Conservation (phyloP, 345 rosid genomes). For the Eucalyptus marginata region DNA sequence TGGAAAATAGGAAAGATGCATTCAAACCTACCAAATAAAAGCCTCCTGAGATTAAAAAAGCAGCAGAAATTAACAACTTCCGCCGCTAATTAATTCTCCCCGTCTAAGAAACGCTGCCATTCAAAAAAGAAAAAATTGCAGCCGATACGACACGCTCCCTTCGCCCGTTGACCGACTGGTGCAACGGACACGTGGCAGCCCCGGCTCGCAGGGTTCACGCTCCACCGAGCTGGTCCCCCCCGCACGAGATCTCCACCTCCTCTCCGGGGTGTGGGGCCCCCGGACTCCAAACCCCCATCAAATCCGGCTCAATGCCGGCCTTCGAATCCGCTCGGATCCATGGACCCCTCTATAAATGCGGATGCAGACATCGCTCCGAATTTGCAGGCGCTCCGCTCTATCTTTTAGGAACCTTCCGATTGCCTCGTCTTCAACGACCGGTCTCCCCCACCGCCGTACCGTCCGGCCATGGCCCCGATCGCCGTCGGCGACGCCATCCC, state of each 20-base stretch:
- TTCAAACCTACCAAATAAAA: background rate
- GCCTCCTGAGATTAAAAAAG: background rate
- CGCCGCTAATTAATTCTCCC: background rate
- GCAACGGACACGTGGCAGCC: background rate
- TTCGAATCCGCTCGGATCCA: background rate
- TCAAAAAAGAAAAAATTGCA: background rate
- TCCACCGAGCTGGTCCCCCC: background rate
- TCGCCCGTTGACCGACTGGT: background rate
- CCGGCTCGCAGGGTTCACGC: background rate
- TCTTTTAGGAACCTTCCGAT: background rate
- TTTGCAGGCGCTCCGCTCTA: background rate
- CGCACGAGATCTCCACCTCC: background rate
- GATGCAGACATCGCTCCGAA: background rate
- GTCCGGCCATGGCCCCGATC: slow-evolving; percentile 66
- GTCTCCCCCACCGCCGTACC: background rate
- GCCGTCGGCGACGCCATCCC: slow-evolving; percentile 63
- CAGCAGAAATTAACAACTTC: background rate
- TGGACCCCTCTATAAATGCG: background rate
- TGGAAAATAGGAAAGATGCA: background rate
- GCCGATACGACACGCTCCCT: background rate
- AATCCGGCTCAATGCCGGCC: background rate
- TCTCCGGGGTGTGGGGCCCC: background rate
- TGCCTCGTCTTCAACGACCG: background rate
- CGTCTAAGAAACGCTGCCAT: background rate
- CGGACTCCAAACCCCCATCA: background rate